These are phyloP conservation scores for Lignosus rhinocerotis DNA, from an alignment of 1,284 basidiomycete genomes.

Conservation along the genomic window DNA sequence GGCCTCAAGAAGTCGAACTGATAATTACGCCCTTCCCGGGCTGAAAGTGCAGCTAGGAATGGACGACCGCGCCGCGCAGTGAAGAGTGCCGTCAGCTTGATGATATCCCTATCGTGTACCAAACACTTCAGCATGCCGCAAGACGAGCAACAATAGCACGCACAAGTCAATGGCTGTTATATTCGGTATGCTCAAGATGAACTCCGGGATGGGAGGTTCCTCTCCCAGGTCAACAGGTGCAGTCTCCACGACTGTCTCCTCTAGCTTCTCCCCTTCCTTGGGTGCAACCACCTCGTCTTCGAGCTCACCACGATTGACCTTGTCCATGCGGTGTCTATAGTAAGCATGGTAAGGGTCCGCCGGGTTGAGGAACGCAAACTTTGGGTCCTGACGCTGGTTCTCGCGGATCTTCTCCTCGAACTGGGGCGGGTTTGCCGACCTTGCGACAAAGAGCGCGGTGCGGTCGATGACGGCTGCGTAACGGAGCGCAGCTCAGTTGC, in stretches of 20 bases:
- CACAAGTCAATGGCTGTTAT: constrained; percentile 91
- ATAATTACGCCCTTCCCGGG: constrained; percentile 92
- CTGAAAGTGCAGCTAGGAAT: constrained; percentile 85
- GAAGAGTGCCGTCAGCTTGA: constrained; percentile 94
- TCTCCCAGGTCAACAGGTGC: constrained; percentile 57
- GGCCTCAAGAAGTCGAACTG: constrained; percentile 98
- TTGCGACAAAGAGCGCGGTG: constrained; percentile 92
- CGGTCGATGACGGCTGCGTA: constrained; percentile 88
- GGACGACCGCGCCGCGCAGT: constrained; percentile 88
- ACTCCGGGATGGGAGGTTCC: constrained; percentile 85
- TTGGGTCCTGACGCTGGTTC: constrained; percentile 90
- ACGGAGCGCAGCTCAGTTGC: constrained; percentile 2
- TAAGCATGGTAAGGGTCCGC: constrained; percentile 97
- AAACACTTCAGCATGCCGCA: constrained; percentile 19
- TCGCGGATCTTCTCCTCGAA: constrained; percentile 97
- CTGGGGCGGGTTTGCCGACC: constrained; percentile 83
- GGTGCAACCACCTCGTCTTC: constrained; percentile 56
- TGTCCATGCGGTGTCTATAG: constrained; percentile 87
- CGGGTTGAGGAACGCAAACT: constrained; percentile 95
- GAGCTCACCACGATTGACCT: constrained; percentile 72
- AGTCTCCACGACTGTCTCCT: constrained; percentile 39
- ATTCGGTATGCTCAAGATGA: constrained; percentile 87
- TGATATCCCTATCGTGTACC: constrained; percentile 67
- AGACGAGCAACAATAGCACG: constrained; percentile 35
- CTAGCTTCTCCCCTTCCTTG: constrained; percentile 46